Percentiles rank a stretch among this genome's conserved stretches.
phyloP scores from a whole-genome alignment of 225 moss, liverwort and hornwort genomes.

The Neckera pumila region DNA sequence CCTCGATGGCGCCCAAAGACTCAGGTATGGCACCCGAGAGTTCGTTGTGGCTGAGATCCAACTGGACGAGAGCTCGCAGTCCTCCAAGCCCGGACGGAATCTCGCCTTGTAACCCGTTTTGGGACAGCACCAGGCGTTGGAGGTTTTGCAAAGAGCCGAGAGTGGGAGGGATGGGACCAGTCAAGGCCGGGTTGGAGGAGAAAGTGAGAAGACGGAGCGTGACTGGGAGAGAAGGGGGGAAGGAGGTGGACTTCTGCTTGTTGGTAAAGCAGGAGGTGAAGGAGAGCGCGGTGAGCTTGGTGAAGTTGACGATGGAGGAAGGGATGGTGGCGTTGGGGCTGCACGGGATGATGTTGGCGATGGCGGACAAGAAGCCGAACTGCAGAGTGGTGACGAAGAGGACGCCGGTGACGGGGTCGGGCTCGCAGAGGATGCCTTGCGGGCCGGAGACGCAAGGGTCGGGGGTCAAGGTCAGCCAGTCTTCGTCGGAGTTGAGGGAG shows the following conservation, averaged over 20 bases:
- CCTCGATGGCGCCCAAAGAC: neutral
- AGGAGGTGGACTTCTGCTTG: neutral
- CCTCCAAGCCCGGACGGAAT: constrained; percentile 1
- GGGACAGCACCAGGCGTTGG: constrained; percentile 5
- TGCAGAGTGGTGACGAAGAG: constrained; percentile 29
- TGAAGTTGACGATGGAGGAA: neutral
- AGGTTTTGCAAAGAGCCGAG: neutral
- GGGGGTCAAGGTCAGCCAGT: constrained; percentile 14
- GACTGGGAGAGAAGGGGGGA: neutral
- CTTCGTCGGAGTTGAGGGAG: constrained; percentile 11
- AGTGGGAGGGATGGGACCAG: neutral
- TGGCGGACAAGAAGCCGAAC: constrained; percentile 26
- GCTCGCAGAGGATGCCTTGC: constrained; percentile 25
- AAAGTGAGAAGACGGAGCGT: constrained; percentile 25
- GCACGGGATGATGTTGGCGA: constrained; percentile 27
- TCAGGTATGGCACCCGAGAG: constrained; percentile 15
- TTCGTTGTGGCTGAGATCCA: constrained; percentile 31
- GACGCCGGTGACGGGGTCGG: constrained; percentile 4
- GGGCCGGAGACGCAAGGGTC: constrained; percentile 31
- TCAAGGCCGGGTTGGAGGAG: neutral
- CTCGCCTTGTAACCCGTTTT: constrained; percentile 11
- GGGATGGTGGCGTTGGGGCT: constrained; percentile 20
- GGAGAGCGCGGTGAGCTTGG: constrained; percentile 12
- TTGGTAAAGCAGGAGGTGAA: constrained; percentile 23
- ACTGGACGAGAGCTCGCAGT: neutral